phyloP scores from a whole-genome alignment of 805 yeast species.

The Zygoascus ofunaensis region DNA sequence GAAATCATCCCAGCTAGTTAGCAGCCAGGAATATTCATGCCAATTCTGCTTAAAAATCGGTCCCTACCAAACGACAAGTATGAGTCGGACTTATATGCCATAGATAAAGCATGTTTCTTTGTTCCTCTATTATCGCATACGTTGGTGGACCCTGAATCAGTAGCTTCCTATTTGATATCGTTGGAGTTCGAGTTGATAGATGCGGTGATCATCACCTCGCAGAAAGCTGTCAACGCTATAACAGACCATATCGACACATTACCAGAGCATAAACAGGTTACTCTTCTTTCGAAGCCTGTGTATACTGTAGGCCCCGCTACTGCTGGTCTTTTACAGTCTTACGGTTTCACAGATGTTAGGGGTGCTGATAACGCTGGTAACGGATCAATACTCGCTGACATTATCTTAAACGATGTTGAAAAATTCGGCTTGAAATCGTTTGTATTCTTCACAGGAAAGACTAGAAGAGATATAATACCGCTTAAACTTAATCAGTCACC shows the following conservation, averaged over 20 bases:
- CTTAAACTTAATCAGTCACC: slow-evolving; percentile 35
- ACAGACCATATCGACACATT: slow-evolving; percentile 1
- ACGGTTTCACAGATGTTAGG: slow-evolving; percentile 59
- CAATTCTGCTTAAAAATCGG: slow-evolving; percentile 57
- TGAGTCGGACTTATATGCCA: slow-evolving; percentile 32
- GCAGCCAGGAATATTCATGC: slow-evolving; percentile 4
- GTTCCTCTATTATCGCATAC: slow-evolving; percentile 68
- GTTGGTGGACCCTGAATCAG: slow-evolving; percentile 39
- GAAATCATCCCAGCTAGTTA: background rate
- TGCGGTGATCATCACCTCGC: slow-evolving; percentile 74
- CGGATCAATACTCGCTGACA: slow-evolving; percentile 59
- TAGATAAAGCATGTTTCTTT: slow-evolving; percentile 42
- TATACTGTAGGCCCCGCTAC: slow-evolving; percentile 95
- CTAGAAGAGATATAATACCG: slow-evolving; percentile 76
- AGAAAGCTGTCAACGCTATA: slow-evolving; percentile 75
- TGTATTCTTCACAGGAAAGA: slow-evolving; percentile 78
- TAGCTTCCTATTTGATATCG: slow-evolving; percentile 38
- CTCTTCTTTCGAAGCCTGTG: slow-evolving; percentile 33
- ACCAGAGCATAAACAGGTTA: slow-evolving; percentile 15
- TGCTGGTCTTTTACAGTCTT: slow-evolving; percentile 40
- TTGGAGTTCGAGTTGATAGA: slow-evolving; percentile 35
- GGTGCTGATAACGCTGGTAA: slow-evolving; percentile 79
- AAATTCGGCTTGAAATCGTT: slow-evolving; percentile 6
- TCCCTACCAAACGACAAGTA: slow-evolving; percentile 66
- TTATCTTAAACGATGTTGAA: slow-evolving; percentile 36